Evolutionary conservation across 129 eudicot species (phyloP), one percentile per base, ranked within the genome.

Genomic region (Saposhnikovia divaricata): DNA sequence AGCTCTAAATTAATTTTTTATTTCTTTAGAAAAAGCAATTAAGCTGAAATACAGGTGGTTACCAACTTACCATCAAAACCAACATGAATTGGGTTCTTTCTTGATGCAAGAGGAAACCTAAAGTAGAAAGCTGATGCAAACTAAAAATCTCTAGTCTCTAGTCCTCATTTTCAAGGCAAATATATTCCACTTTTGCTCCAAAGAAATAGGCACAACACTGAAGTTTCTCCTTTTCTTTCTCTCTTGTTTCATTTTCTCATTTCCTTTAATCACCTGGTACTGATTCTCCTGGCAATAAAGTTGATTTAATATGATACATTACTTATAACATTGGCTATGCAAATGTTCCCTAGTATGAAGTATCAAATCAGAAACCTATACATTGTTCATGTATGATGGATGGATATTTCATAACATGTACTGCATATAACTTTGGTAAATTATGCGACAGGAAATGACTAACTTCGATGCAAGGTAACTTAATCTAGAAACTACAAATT

Each of bases 131-230:
- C 34, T 61, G 69, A 61, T 25, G 25, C 14, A 61, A 61, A n/a
- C 69, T 61, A 61, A 61, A 61, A 61, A 61, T 61, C 69, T 61
- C 37, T 9, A 61, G 69, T 61, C 34, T 34, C 3, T 5, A 9
- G 0, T 10, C 37, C 37, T 34, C 37, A 34, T 34, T 34, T 34
- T 25, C 37, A 61, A 61, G 34, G 69, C 69, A 61, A 61, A 61
- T 61, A 61, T 61, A 61, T 61, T 61, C 69, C 34, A 59, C 66
- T 61, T 61, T 25, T 9, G 69, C 69, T 61, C 69, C 69, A 61
- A 61, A 61, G 34, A n/a, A 6, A 59, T n/a, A 61, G 34, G 34
- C 34, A 61, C 31, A 61, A 2, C 69, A 61, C 0, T 61, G 34
- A 61, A n/a, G 69, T 25, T 25, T 61, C 69, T 61, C 69, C 10